Evolutionary conservation across 75 land plant species (phyloP), one percentile per base, ranked within the genome.

Genomic region (Chamaecyparis obtusa): DNA sequence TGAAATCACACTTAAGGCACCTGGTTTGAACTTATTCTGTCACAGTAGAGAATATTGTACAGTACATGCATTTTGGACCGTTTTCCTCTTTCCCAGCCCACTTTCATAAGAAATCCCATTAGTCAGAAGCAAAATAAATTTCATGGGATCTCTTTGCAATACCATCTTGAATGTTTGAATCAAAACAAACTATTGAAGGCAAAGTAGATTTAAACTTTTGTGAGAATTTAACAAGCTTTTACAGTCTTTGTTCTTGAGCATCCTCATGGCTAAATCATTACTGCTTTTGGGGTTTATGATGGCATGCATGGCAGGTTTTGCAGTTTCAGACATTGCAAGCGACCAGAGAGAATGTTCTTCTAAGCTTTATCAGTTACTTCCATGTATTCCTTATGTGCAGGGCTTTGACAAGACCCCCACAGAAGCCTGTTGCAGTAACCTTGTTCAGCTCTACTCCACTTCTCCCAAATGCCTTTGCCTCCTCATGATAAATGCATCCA

Each of bases 391-490:
- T 44, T 81, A 43, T 46, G 54, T 46, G n/a, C 51, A 46, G n/a
- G 83, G 83, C n/a, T 43, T 46, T n/a, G 33, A n/a, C 10, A 43
- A 43, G 14, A 81, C 3, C 16, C 83, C 83, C 32, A 46, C 83
- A 43, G 15, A 16, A 81, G 83, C 83, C n/a, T 81, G 83, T 24
- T 81, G 83, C 24, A n/a, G 13, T 44, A 27, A 5, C 32, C 83
- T 81, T 46, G 49, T 81, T 11, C 83, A 27, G 46, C 27, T 81
- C 51, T 27, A 44, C 83, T 81, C 83, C 4, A 1, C 46, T 46
- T 27, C 83, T 81, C 51, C 83, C 54, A 46, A 81, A 33, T 81
- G 83, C 9, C 83, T 81, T 27, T 81, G 83, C 54, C 83, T 81
- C 9, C 51, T 81, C 21, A 81, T 81, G 49, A 44, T 81, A 33